Base-by-base conservation (phyloP, 1,139 yeast genomes). In the Protomyces lactucae-debilis region DNA sequence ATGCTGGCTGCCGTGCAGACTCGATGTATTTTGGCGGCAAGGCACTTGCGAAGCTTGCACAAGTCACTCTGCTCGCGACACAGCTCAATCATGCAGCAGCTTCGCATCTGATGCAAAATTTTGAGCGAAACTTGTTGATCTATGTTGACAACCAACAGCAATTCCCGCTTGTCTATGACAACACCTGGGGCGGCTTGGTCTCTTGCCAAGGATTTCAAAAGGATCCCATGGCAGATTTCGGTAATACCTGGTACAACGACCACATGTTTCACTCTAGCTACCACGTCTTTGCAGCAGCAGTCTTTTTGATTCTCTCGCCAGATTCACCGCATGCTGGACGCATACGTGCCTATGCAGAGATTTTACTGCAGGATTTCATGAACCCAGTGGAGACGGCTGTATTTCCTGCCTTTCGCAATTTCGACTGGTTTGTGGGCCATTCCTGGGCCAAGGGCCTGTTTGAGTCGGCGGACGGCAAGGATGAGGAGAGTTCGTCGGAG, bases 211-310 rank as follows among this genome's bases (percentile, higher is more conserved):
- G 81, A 0, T 74, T 74, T 8, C 82, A 83, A 60, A 16, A 35
- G 14, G 82, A 84, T 61, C 78, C 81, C 52, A 71, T 73, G 64
- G 82, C 81, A 46, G 89, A 86, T 70, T 88, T 76, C 72, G 95
- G 93, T 40, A 78, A 84, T 69, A 81, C 86, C 14, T 84, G 82
- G 75, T 87, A 87, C 76, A 87, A 87, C 70, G 93, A 87, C 74
- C 93, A 85, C 71, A 92, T 87, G 72, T 87, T 86, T 83, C 93
- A 88, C 72, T 87, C 85, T 72, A 92, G 93, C 35, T 87, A 87
- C 75, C 82, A 82, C 71, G 80, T 88, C 61, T 91, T 86, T 70
- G 87, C 93, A 9, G 91, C 92, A 4, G 93, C 95, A 1, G 80
- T 86, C 55, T 59, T 80, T 87, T 63, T 93, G 87, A 18, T 78